Conservation (phyloP, 106 monocot genomes). For the Allium fistulosum region DNA sequence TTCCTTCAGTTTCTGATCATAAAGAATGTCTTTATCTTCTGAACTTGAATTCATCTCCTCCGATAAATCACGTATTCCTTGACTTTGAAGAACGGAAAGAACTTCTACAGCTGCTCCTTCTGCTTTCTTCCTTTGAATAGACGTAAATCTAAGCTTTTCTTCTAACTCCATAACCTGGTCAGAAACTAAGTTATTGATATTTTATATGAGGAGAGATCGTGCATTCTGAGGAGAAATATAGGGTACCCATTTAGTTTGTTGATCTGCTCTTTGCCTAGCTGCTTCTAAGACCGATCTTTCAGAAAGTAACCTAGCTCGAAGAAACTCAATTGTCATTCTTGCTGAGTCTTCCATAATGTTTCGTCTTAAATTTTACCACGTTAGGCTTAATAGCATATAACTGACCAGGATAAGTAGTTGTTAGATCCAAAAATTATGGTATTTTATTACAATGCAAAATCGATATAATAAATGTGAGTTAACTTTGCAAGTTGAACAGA, state of each 20-base stretch:
- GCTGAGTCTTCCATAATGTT: conserved; percentile 56
- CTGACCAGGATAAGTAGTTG: no score
- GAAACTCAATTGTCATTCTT: conserved; percentile 87
- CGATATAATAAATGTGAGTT: no score
- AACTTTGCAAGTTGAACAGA: no score
- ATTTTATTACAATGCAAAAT: no score
- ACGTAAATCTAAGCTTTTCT: conserved; percentile 65
- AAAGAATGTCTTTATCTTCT: conserved; percentile 34
- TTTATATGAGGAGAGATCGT: not conserved
- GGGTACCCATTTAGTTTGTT: conserved; percentile 38
- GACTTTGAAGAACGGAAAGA: conserved; percentile 71
- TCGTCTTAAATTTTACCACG: no score
- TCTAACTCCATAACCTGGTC: conserved; percentile 80
- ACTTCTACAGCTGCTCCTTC: conserved; percentile 73
- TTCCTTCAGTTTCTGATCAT: conserved; percentile 16
- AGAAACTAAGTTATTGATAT: not conserved
- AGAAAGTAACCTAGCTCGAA: conserved; percentile 86
- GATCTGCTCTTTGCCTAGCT: conserved; percentile 75
- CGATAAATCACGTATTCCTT: conserved; percentile 40
- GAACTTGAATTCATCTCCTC: conserved; percentile 58
- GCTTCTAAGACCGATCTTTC: conserved; percentile 83
- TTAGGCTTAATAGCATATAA: no score
- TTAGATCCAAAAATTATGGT: no score
- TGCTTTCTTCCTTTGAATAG: conserved; percentile 69
- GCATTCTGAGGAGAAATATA: not conserved